Base-by-base conservation (phyloP, 192 early-diverging fungal species). In the Kappamyces sp. region DNA sequence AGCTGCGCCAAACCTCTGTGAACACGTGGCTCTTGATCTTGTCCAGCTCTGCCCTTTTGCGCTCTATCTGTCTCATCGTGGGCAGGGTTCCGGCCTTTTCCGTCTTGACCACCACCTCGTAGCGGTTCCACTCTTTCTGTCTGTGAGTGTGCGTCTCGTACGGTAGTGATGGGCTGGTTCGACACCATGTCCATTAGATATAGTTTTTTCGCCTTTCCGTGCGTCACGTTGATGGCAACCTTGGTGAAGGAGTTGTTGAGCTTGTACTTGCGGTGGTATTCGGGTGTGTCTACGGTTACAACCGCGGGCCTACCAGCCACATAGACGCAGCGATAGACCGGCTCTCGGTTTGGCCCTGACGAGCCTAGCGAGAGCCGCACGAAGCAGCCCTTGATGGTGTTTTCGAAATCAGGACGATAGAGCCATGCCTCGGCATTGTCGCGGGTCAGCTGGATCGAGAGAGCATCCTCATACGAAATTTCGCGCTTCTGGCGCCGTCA, bases 171-270 rank as follows among this genome's bases (percentile, higher is more conserved):
- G 34, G 79, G 61, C 50, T 69, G 65, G 57, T 92, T 92, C 1
- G 90, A 92, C 7, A 92, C 71, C 36, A 78, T 80, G 54, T 87
- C 83, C 84, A 90, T 90, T 5, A 80, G 79, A 63, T 87, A 90
- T 15, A 65, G 68, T 47, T 79, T 83, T 59, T 84, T 78, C 10
- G 80, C 67, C 39, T 82, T 75, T 33, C 89, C 90, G 62, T 88
- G 87, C 41, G 75, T 79, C 37, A 90, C 71, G 9, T 63, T 71
- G 31, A 92, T 55, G 6, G 78, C 79, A 50, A 82, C 77, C 68
- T 90, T 85, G 38, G 85, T 87, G 42, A 69, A 67, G 0, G 76
- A 71, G 8, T 77, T 75, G 34, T 84, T 81, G 2, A 90, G 40
- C 42, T 74, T 72, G 65, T 89, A 90, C 9, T 72, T 70, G 50